Conservation (phyloP, 768 basidiomycete genomes). For the Termitomyces titanicus region DNA sequence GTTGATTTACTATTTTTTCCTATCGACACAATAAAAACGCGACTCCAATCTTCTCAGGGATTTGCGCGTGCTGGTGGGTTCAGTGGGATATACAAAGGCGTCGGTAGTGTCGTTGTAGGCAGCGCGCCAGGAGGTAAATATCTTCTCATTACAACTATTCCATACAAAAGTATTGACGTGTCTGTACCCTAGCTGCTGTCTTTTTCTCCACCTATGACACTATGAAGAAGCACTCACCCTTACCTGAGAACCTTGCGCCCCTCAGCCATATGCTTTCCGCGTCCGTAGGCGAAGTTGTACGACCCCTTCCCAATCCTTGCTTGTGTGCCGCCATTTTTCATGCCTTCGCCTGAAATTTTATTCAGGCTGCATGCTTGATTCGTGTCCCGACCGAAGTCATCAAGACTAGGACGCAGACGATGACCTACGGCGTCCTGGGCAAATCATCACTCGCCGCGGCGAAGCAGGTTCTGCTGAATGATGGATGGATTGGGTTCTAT, state of each 20-base stretch:
- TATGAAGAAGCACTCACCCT: conserved; percentile 72
- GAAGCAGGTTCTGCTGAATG: conserved; percentile 48
- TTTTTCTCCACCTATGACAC: conserved; percentile 96
- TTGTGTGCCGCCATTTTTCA: conserved; percentile 13
- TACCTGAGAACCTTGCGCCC: conserved; percentile 58
- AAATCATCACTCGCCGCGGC: conserved; percentile 61
- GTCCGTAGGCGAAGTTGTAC: conserved; percentile 56
- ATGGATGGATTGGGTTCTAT: conserved; percentile 81
- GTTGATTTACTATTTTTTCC: conserved; percentile 97
- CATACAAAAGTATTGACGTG: background rate
- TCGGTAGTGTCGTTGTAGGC: conserved; percentile 92
- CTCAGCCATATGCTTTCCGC: conserved; percentile 56
- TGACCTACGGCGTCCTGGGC: conserved; percentile 57
- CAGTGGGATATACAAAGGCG: conserved; percentile 85
- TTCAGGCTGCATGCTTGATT: conserved; percentile 82
- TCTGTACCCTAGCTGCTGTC: conserved; percentile 64
- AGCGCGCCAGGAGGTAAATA: conserved; percentile 88
- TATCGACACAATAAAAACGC: conserved; percentile 95
- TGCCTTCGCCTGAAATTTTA: background rate
- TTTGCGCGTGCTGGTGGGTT: conserved; percentile 87
- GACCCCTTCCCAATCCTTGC: conserved; percentile 16
- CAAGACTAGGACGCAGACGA: conserved; percentile 90
- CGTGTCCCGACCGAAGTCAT: conserved; percentile 96
- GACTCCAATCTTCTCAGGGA: conserved; percentile 85
- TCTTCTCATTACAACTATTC: background rate